A percentile compares a stretch with the other conserved stretches of the same genome.
phyloP scores from a whole-genome alignment of 2,329 filamentous ascomycete genomes.

The Leptographium procerum region DNA sequence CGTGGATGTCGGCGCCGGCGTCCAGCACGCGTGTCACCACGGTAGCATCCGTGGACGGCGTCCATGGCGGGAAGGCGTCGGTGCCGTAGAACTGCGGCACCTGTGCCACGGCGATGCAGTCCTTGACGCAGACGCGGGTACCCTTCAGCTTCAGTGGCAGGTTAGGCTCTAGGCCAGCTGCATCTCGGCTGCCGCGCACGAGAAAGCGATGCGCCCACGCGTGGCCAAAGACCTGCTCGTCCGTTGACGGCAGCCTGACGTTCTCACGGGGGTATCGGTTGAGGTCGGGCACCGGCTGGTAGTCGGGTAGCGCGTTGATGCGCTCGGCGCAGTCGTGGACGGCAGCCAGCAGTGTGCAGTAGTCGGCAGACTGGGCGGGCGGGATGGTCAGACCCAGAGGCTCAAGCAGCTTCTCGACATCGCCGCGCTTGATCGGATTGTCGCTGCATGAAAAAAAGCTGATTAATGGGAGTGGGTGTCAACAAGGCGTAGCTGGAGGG shows the following conservation, averaged over 20 bases:
- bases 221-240: slow-evolving; percentile 17
- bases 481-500: neutral
- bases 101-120: slow-evolving; percentile 65
- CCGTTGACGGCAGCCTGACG: slow-evolving; percentile 12
- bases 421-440: neutral
- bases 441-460: neutral
- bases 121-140: slow-evolving; percentile 49
- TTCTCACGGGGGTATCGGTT: slow-evolving; percentile 2
- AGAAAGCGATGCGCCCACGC: slow-evolving; percentile 14
- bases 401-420: neutral
- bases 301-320: slow-evolving; percentile 16
- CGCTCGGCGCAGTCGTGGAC: slow-evolving; percentile 3
- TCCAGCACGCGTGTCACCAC: slow-evolving; percentile 28
- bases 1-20: slow-evolving; percentile 57
- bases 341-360: neutral
- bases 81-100: slow-evolving; percentile 33
- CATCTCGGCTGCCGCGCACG: neutral
- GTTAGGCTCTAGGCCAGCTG: neutral
- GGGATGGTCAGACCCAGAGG: neutral
- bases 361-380: neutral
- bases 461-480: neutral
- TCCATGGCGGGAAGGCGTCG: slow-evolving; percentile 37
- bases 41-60: slow-evolving; percentile 43
- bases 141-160: neutral
- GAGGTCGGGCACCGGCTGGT: slow-evolving; percentile 12